Evolutionary conservation across 164 flowering plant species (phyloP), one percentile per base, ranked within the genome.

Genomic region (Magnolia officinalis): DNA sequence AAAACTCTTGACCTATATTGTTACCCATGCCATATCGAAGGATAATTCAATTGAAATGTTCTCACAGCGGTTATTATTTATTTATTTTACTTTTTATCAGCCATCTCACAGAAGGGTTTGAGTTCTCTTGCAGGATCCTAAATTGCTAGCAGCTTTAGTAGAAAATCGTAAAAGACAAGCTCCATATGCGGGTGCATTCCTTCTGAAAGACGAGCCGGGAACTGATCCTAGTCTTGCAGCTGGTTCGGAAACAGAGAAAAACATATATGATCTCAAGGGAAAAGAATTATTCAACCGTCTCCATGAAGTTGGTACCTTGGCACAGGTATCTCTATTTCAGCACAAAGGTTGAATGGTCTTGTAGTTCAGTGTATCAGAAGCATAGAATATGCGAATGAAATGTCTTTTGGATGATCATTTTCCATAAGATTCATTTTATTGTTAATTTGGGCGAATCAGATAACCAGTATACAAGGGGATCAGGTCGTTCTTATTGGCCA

Each of bases 231-330:
- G 81, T 73, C 63, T 76, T 70, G 59, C 76, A 20, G 72, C 90
- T 73, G 83, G 88, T 61, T 86, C 93, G 61, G 98, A 93, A 50
- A 23, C 88, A 31, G 98, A 96, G 70, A 91, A 95, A 74, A 86
- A 72, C 72, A 76, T 84, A 5, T 72, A 81, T 88, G 92, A 90
- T 24, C 84, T 90, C 31, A 94, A 90, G 83, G 99, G 98, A 78
- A 86, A 90, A 80, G 98, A 93, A 69, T 86, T 96, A 79, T 85
- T 85, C 67, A 82, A 91, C 20, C 95, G 98, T 37, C 97, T 96
- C 73, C 97, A 94, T 86, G 94, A 96, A 86, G 98, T 96, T 84
- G 98, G 99, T 63, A 92, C 98, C 55, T 89, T 96, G 74, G 99
- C 95, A 45, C 98, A 94, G 97, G 99, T 96, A 80, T 69, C 10